Base-by-base conservation (phyloP, 179 eudicot genomes). In the Pouteria campechiana region DNA sequence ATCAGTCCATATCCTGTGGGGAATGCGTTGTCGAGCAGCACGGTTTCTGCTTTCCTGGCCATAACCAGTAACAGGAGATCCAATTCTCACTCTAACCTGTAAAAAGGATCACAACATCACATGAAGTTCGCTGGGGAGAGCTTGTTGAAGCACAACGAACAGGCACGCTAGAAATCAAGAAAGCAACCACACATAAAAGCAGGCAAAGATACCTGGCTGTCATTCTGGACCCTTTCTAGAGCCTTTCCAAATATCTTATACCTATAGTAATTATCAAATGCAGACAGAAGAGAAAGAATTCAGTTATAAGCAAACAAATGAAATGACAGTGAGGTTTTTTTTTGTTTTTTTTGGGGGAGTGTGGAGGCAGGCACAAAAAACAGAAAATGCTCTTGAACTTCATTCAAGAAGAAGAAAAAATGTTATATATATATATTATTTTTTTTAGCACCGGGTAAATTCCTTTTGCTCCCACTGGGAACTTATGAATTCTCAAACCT, bases 41-140 rank as follows among this genome's bases (percentile, higher is more conserved):
- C 97, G 90, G 47, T 85, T 90, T 64, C 90, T 76, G 39, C 76
- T 67, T 57, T 90, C 98, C 62, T 81, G 88, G 36, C 98, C 98
- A 56, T 86, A 90, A 21, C 98, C 98, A 19, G 77, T 81, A 27
- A 86, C 55, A 27, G 95, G 98, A 17, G 83, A 72, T 34, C 95
- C 97, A 52, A 89, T 78, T 47, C 97, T 67, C 45, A 85, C 83
- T 52, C 73, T 73, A 37, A 89, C 95, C 97, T 89, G 70, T 53
- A 16, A n/a, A 67, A 24, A 47, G 38, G 16, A 42, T 41, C 6
- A 18, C 11, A 20, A 33, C 14, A 39, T 14, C 45, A 49, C 27
- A 14, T 40, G 16, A 30, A 38, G 7, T 22, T 20, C 25, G 16
- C 3, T 9, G n/a, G n/a, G n/a, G n/a, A n/a, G n/a, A n/a, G n/a